Conservation (phyloP, 2,329 filamentous ascomycete genomes). For the Colletotrichum musicola region DNA sequence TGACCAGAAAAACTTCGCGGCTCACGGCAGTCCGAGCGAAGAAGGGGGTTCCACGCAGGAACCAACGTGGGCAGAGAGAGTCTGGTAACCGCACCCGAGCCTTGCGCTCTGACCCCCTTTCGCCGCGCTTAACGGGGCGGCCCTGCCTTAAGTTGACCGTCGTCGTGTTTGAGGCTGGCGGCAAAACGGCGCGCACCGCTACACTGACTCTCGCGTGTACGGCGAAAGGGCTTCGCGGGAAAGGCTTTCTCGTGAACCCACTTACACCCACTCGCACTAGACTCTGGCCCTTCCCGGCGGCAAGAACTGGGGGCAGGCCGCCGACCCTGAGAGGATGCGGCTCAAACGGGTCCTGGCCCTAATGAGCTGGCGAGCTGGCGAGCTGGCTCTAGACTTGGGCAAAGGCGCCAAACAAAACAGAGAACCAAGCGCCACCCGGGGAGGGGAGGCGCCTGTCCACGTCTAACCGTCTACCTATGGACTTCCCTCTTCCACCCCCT, state of each 20-base stretch:
- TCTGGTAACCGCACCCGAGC: no score
- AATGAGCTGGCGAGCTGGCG: no score
- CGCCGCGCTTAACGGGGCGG: conserved; percentile 5
- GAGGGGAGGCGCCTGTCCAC: neutral
- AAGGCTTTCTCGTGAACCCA: neutral
- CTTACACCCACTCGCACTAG: neutral
- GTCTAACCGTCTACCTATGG: neutral
- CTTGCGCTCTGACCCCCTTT: neutral
- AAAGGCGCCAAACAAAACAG: conserved; percentile 7
- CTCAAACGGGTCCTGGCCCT: neutral
- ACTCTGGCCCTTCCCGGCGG: neutral
- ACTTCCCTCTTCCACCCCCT: neutral
- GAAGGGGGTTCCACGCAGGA: no score
- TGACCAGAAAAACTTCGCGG: no score
- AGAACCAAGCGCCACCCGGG: neutral
- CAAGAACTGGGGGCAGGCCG: conserved; percentile 5
- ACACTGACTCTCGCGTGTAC: no score
- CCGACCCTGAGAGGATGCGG: conserved; percentile 17
- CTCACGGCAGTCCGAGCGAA: no score
- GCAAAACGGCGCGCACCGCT: conserved; percentile 2
- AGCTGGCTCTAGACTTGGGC: neutral
- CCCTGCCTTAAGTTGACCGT: neutral
- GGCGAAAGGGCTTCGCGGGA: neutral
- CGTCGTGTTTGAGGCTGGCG: conserved; percentile 11
- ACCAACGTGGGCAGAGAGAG: no score